Percentiles rank a stretch among this genome's conserved stretches.
Evolutionary conservation across 1,284 basidiomycete species (phyloP).

Genomic region (Volvariella volvacea): DNA sequence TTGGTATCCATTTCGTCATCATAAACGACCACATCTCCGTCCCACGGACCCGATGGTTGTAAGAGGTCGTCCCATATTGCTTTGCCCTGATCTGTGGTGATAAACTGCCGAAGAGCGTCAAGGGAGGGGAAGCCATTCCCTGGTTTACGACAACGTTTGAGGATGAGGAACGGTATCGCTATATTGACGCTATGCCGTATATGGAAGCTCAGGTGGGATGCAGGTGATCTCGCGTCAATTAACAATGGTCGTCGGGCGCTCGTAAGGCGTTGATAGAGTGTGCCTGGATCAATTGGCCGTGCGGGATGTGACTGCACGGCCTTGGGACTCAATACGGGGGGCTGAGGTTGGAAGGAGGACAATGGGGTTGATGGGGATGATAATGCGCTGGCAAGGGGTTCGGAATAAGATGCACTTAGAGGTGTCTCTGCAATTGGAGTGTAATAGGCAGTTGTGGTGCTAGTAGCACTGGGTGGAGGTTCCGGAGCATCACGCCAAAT

Average conservation of each 20-base stretch:
- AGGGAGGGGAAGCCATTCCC: constrained; percentile 57
- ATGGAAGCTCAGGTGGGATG: constrained; percentile 56
- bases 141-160: constrained; percentile 74
- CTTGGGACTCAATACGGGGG: constrained; percentile 12
- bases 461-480: constrained; percentile 31
- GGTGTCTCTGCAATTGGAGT: constrained; percentile 46
- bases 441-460: constrained; percentile 49
- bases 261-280: constrained; percentile 44
- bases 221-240: constrained; percentile 72
- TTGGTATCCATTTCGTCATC: constrained; percentile 69
- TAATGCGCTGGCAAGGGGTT: background rate
- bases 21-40: constrained; percentile 66
- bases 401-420: constrained; percentile 17
- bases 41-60: constrained; percentile 46
- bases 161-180: constrained; percentile 79
- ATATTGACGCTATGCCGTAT: constrained; percentile 70
- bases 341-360: constrained; percentile 18
- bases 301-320: constrained; percentile 15
- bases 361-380: background rate
- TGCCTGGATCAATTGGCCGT: constrained; percentile 37
- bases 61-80: constrained; percentile 59
- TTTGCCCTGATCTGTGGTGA: constrained; percentile 70
- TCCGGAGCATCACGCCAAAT: constrained; percentile 18
- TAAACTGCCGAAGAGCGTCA: constrained; percentile 65
- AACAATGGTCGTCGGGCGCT: constrained; percentile 55